These are phyloP conservation scores for Chaetothyriales sp. DNA, from an alignment of 2,329 filamentous ascomycete species.

Conservation along the genomic window DNA sequence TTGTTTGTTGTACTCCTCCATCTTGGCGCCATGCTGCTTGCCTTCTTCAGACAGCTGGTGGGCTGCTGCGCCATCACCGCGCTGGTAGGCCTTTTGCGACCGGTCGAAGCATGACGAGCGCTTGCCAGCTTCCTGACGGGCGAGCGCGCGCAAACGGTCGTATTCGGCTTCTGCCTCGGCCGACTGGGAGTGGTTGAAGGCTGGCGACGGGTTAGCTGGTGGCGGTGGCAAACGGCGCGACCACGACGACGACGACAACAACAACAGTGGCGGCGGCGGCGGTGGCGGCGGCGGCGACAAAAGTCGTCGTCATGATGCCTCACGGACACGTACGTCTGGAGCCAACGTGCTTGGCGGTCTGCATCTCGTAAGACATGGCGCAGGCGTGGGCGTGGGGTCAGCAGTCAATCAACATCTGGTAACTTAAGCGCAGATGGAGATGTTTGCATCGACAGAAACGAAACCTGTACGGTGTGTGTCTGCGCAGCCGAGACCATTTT, in stretches of 20 bases:
- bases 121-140: slow-evolving; percentile 64
- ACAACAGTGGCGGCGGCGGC: not conserved
- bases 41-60: slow-evolving; percentile 73
- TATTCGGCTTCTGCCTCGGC: slow-evolving; percentile 68
- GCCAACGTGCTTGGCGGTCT: slow-evolving; percentile 22
- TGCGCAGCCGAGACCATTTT: not conserved
- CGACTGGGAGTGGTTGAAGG: slow-evolving; percentile 58
- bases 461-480: not conserved
- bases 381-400: not conserved
- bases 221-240: not conserved
- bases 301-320: not conserved
- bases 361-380: slow-evolving; percentile 30
- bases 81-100: slow-evolving; percentile 64
- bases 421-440: not conserved
- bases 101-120: slow-evolving; percentile 64
- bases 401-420: no score
- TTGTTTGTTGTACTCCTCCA: slow-evolving; percentile 80
- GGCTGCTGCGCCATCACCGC: slow-evolving; percentile 68
- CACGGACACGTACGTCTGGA: slow-evolving; percentile 9
- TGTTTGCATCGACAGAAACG: not conserved
- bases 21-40: slow-evolving; percentile 66
- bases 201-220: slow-evolving; percentile 27
- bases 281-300: not conserved
- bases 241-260: not conserved
- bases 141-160: slow-evolving; percentile 72